phyloP scores from a whole-genome alignment of 192 early-diverging fungal genomes.

The Gamsiella multidivaricata region DNA sequence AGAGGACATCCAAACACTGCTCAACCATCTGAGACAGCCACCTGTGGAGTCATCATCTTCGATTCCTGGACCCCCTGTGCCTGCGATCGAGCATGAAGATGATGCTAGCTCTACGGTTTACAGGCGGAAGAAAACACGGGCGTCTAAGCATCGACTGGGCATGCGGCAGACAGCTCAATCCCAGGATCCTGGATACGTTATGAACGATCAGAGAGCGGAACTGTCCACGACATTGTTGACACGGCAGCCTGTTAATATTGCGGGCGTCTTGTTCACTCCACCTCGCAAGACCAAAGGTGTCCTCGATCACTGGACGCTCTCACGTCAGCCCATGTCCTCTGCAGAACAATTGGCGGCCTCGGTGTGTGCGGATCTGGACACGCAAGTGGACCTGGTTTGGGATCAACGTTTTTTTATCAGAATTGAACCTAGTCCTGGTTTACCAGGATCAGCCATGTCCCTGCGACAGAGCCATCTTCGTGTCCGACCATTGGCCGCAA shows the following conservation, averaged over 20 bases:
- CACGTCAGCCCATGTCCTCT: slow-evolving; percentile 32
- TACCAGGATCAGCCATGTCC: not conserved
- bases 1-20: slow-evolving; percentile 27
- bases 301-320: slow-evolving; percentile 21
- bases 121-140: slow-evolving; percentile 6
- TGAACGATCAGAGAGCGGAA: not conserved
- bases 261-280: slow-evolving; percentile 40
- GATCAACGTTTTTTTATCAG: slow-evolving; percentile 37
- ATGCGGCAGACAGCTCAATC: not conserved
- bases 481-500: slow-evolving; percentile 10
- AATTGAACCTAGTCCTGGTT: not conserved
- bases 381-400: slow-evolving; percentile 24
- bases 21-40: slow-evolving; percentile 7
- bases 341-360: slow-evolving; percentile 12
- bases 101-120: slow-evolving; percentile 8
- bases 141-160: not conserved
- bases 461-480: not conserved
- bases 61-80: not conserved
- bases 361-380: not conserved
- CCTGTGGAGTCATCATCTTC: not conserved
- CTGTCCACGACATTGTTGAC: no score
- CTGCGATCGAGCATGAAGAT: not conserved
- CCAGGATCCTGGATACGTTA: no score
- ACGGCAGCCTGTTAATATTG: slow-evolving; percentile 5
- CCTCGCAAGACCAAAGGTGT: slow-evolving; percentile 36